Evolutionary conservation across 129 eudicot genomes (phyloP), one percentile per base, ranked within the genome.

Genomic region (Silybum marianum): DNA sequence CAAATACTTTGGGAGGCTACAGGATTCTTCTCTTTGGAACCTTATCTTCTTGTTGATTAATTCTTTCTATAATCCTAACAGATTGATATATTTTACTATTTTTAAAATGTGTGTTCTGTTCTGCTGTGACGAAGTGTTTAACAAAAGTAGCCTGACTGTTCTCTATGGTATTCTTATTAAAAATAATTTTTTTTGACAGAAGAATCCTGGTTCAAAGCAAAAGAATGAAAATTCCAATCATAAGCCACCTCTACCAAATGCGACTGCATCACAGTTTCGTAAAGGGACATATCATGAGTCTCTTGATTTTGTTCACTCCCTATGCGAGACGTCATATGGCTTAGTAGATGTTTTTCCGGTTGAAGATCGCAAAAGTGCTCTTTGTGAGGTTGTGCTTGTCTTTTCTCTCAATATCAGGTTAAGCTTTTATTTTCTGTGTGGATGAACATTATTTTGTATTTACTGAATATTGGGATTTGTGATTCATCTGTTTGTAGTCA

Each of bases 341-440:
- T 88, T 95, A 70, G 98, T 95, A 38, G 99, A 95, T 76, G 96
- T 95, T 42, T 93, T 95, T 88, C 98, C 99, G 4, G 85, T 92
- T 88, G 99, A 95, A 86, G 99, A 95, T 81, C 98, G 99, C 73
- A 93, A 95, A 89, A 86, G 91, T 85, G 99, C 99, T 26, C 98
- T 95, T 75, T 85, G 93, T 80, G 99, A 95, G 99, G 99, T 95
- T 80, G 85, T 75, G 71, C 48, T 76, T 65, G 44, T 71, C 74
- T 74, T 58, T 69, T 74, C 22, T 70, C 42, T 67, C 65, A n/a
- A n/a, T 51, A 51, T 72, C 84, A 40, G 28, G 62, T 54, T 40
- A 38, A 78, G 48, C 48, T 46, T 77, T 63, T 42, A 21, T 58
- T 19, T 72, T 79, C 2, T 62, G 25, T 36, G 48, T 51, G 69